A percentile compares a stretch with the other conserved stretches of the same genome.
phyloP scores from a whole-genome alignment of 441 rosid species.

The Rhodomyrtus psidioides region DNA sequence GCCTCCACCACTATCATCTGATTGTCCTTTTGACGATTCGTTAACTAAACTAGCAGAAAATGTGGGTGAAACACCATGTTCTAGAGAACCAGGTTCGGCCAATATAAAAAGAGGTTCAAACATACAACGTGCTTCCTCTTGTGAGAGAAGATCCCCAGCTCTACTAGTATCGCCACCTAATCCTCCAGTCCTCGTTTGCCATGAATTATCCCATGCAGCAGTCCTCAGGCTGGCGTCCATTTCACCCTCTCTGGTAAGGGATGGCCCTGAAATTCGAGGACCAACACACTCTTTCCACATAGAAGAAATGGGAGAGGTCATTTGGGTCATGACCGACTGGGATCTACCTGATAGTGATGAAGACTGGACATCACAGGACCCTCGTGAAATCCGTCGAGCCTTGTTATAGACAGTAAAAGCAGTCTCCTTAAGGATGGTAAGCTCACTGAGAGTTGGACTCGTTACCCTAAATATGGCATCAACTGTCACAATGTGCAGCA shows the following conservation, averaged over 20 bases:
- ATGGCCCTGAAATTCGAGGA: conserved; percentile 75
- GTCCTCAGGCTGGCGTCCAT: conserved; percentile 79
- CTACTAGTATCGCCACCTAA: conserved; percentile 74
- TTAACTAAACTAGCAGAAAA: conserved; percentile 38
- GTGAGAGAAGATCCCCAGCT: conserved; percentile 63
- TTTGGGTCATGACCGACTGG: conserved; percentile 48
- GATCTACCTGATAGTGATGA: conserved; percentile 65
- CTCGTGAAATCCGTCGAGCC: conserved; percentile 87
- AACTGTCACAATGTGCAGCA: conserved; percentile 90
- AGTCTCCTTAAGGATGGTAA: conserved; percentile 82
- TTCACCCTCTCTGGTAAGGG: conserved; percentile 89
- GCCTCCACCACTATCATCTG: conserved; percentile 68
- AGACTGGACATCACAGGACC: conserved; percentile 57
- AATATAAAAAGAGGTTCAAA: conserved; percentile 98
- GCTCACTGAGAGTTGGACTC: conserved; percentile 83
- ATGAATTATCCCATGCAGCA: conserved; percentile 85
- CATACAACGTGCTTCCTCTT: conserved; percentile 71
- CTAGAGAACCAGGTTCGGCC: conserved; percentile 95
- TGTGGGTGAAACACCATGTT: conserved; percentile 68
- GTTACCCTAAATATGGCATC: conserved; percentile 95
- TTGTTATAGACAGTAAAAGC: conserved; percentile 98
- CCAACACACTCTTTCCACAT: conserved; percentile 93
- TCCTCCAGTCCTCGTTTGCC: conserved; percentile 87
- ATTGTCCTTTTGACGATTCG: conserved; percentile 51
- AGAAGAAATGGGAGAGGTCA: conserved; percentile 57